Base-by-base conservation (phyloP, 768 basidiomycete species). In the Mrakia frigida region DNA sequence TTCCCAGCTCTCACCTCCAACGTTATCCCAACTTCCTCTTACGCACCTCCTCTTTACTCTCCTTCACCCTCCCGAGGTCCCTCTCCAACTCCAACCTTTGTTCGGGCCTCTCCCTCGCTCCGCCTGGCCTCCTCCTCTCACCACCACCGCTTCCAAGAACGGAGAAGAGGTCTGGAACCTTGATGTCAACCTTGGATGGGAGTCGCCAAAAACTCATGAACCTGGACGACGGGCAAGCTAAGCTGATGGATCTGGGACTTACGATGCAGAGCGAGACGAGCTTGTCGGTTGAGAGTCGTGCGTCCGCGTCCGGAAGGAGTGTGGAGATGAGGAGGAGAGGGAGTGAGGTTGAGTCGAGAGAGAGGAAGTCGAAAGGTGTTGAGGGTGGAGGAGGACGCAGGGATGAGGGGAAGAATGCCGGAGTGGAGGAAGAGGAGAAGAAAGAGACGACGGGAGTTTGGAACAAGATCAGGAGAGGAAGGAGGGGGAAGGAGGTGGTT, bases 401-500 rank as follows among this genome's bases (percentile, higher is more conserved):
- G 56, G 9, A 56, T 18, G 56, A 25, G 56, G 56, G n/a, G 25
- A 56, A 56, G 23, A 10, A 25, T 1, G 25, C 25, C 10, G 56
- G 28, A 28, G 25, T 9, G 9, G 56, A 56, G 9, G 28, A 28
- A 28, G 56, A 56, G n/a, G 23, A 56, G 56, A 56, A 28, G n/a
- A 28, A 28, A 3, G 56, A 28, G 56, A 1, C 56, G 56, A n/a
- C 56, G 56, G 41, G 16, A 28, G 31, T 70, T 16, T 70, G 46
- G 70, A n/a, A n/a, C 13, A 50, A 52, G 50, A 33, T 70, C 16
- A 43, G 70, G 28, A 52, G 28, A 6, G 43, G 50, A 14, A n/a
- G 70, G 10, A 53, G 70, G 28, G 16, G 43, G 50, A 14, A n/a
- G 70, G 10, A 53, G 70, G 21, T 70, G 70, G 50, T 43, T 70